Conservation (phyloP, 495 filamentous ascomycete genomes). For the Beverwykella pulmonaria region DNA sequence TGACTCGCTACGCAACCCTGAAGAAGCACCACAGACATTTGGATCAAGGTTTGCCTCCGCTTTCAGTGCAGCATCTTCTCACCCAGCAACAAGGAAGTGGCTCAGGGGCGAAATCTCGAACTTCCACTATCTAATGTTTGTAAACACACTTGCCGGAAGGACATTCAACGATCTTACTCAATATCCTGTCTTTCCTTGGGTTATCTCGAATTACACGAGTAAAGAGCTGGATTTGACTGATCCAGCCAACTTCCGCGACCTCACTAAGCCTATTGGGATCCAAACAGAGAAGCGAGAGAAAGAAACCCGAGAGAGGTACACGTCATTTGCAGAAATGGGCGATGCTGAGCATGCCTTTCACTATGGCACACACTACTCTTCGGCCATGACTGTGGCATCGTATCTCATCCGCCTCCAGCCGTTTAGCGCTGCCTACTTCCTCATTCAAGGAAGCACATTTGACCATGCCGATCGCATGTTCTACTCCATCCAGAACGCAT, state of each 20-base stretch:
- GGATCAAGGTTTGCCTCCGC: slow-evolving; percentile 94
- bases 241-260: slow-evolving; percentile 81
- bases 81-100: slow-evolving; percentile 89
- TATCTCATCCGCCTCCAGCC: slow-evolving; percentile 94
- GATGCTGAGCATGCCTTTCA: slow-evolving; percentile 84
- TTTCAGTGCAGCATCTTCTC: slow-evolving; percentile 72
- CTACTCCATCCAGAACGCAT: slow-evolving; percentile 88
- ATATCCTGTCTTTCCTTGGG: slow-evolving; percentile 98
- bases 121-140: slow-evolving; percentile 96
- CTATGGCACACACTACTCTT: slow-evolving; percentile 98
- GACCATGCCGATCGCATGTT: slow-evolving; percentile 96
- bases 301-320: slow-evolving; percentile 80
- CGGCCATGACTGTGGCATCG: slow-evolving; percentile 96
- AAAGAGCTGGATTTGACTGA: slow-evolving; percentile 88
- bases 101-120: slow-evolving; percentile 93
- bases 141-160: slow-evolving; percentile 94
- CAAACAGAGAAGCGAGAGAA: slow-evolving; percentile 73
- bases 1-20: slow-evolving; percentile 78
- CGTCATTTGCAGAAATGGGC: slow-evolving; percentile 87
- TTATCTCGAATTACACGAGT: slow-evolving; percentile 92
- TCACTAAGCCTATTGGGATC: slow-evolving; percentile 97
- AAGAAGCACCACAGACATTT: slow-evolving; percentile 79
- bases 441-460: slow-evolving; percentile 95
- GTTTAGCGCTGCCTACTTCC: slow-evolving; percentile 93
- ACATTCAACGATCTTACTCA: slow-evolving; percentile 99